Evolutionary conservation across 805 yeast species (phyloP), one percentile per base, ranked within the genome.

Genomic region (Starmerella bombi): DNA sequence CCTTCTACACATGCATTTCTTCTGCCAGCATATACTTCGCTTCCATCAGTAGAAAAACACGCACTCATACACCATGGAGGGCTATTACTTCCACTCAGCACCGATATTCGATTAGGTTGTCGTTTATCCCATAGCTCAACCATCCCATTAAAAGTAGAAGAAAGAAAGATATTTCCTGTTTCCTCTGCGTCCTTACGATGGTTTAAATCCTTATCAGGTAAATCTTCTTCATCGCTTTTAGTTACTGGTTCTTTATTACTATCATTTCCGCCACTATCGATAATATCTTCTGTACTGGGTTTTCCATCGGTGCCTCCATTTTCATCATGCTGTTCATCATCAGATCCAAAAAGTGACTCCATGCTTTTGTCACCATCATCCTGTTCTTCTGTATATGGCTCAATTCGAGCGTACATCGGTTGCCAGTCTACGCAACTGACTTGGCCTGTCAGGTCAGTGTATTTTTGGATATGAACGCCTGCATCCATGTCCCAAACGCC

Each of bases 41-140:
- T 77, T 9, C 98, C 98, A 52, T 79, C 77, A 38, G 66, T 65
- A 7, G 94, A 77, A 96, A 97, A 88, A 41, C 81, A 74, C 0
- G 94, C 65, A 32, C 63, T 59, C 70, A 80, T 75, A 59, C 94
- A 80, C 97, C 97, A 91, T 0, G 97, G 97, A 0, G 97, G 94
- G 0, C 79, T 70, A 1, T 73, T 74, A 8, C 69, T 62, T 1
- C 83, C 77, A 1, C 77, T 70, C 18, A 60, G 69, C 12, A 76
- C 57, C 29, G 66, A 66, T 15, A 75, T 55, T 0, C 69, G 76
- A 3, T 54, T 44, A 10, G 56, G 46, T 12, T 60, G 54, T 43
- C 98, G 68, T 4, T 70, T 61, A 58, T 91, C 98, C 94, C 95
- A 86, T 4, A 91, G 59, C 45, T 72, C 74, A 2, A 86, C 58